phyloP scores from a whole-genome alignment of 2,329 filamentous ascomycete genomes.

The Scedosporium minutisporum region DNA sequence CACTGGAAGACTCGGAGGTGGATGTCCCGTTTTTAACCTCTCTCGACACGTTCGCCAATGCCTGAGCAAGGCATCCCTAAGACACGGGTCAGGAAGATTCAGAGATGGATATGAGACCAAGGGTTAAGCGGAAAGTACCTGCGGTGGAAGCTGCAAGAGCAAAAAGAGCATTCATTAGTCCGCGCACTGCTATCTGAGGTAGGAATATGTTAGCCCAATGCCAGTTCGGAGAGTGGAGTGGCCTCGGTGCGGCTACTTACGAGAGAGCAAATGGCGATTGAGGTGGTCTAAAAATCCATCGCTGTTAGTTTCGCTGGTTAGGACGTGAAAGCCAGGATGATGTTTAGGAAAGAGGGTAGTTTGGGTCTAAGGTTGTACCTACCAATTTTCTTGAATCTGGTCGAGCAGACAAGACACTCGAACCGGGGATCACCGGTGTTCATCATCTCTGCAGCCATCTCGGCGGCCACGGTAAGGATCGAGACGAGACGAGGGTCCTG shows the following conservation, averaged over 20 bases:
- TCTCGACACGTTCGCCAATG: not conserved
- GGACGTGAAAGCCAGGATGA: not conserved
- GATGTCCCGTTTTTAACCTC: not conserved
- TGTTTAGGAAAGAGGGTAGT: not conserved
- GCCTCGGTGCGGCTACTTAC: not conserved
- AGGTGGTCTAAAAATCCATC: not conserved
- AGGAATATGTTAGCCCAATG: not conserved
- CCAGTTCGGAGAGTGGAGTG: not conserved
- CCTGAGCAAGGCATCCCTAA: not conserved
- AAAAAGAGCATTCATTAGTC: not conserved
- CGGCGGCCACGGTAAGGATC: not conserved
- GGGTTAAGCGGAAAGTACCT: not conserved
- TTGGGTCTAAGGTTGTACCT: not conserved
- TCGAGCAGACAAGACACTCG: not conserved
- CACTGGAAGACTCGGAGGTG: not conserved
- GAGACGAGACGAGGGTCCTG: not conserved
- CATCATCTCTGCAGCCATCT: not conserved
- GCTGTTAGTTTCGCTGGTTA: not conserved
- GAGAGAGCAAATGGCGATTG: not conserved
- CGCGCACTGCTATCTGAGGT: not conserved
- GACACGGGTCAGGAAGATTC: not conserved
- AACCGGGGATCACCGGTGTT: not conserved
- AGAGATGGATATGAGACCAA: not conserved
- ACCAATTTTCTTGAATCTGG: not conserved
- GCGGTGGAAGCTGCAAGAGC: not conserved